Base-by-base conservation (phyloP, 2,329 filamentous ascomycete species). In the Onygenales sp. region DNA sequence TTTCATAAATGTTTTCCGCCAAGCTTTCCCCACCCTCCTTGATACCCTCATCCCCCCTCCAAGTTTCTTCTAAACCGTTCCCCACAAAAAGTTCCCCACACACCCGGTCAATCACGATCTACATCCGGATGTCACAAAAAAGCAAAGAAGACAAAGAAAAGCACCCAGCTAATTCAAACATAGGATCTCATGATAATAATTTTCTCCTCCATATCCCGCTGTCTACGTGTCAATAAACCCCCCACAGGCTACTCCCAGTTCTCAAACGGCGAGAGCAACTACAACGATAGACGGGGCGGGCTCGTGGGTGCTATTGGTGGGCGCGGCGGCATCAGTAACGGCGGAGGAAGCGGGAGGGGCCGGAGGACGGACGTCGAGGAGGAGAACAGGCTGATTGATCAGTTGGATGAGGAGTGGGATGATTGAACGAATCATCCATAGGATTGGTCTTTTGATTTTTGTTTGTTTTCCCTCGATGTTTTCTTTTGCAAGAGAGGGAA, bases 321-420 rank as follows among this genome's bases (percentile, higher is more conserved):
- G 9, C 64, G 65, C 27, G 58, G 61, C 32, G 53, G 51, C 10
- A 51, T 39, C 17, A 52, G 48, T 36, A 27, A 27, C 21, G 21
- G 21, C 21, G 21, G 21, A 27, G 71, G 73, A 34, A 64, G 73
- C 47, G 67, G 69, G 9, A 67, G 74, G 17, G 67, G 70, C 2
- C 52, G 53, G 37, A 50, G 57, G 13, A 42, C 51, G 36, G 72
- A 74, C 48, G 70, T 80, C 6, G 92, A 96, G 55, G 91, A 90
- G 52, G 93, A 97, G 72, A 96, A 97, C 69, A 77, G 90, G 58
- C 73, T 97, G 62, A 97, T 98, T 67, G 92, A 97, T 68, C 89
- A 96, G 70, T 77, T 96, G 55, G 93, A 97, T 64, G 92, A 97
- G 69, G 91, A 96, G 67, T 97, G 92, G 92, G 91, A 96, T 62